Evolutionary conservation across 176 grass and related monocot genomes (phyloP).

Genomic region (Cymbopogon citratus): DNA sequence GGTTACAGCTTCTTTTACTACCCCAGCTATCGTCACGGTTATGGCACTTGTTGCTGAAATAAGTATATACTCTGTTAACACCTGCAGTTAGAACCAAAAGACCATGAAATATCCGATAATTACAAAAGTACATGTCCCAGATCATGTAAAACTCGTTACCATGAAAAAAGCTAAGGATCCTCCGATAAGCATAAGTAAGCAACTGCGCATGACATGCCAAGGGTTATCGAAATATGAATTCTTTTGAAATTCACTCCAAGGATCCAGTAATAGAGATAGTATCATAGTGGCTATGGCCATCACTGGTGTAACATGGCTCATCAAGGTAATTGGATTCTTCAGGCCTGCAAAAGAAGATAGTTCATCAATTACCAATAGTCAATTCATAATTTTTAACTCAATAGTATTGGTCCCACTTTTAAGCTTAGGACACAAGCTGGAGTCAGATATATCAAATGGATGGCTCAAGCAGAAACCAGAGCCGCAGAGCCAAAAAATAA

Average conservation of each 20-base stretch:
- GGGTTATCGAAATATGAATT: conserved; percentile 87
- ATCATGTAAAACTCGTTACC: conserved; percentile 46
- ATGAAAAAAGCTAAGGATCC: conserved; percentile 94
- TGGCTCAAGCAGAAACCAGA: conserved; percentile 12
- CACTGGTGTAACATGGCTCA: conserved; percentile 92
- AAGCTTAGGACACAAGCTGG: not conserved
- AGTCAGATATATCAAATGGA: not conserved
- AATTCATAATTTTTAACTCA: not conserved
- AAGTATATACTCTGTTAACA: conserved; percentile 97
- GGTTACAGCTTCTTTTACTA: conserved; percentile 99
- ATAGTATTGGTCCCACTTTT: conserved; percentile 1
- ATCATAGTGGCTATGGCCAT: conserved; percentile 91
- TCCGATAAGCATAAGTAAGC: conserved; percentile 89
- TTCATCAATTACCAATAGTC: conserved; percentile 15
- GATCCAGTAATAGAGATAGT: conserved; percentile 88
- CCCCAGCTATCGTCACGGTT: conserved; percentile 96
- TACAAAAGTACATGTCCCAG: not conserved
- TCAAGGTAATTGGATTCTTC: conserved; percentile 93
- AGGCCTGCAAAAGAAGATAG: conserved; percentile 56
- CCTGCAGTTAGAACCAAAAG: conserved; percentile 56
- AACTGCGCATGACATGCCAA: conserved; percentile 74
- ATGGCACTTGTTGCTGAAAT: conserved; percentile 99
- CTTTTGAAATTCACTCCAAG: conserved; percentile 81
- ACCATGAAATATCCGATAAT: conserved; percentile 17
- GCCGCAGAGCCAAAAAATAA: too few species aligned